These are phyloP conservation scores for Auricularia cornea DNA, from an alignment of 768 basidiomycete genomes.

Conservation along the genomic window DNA sequence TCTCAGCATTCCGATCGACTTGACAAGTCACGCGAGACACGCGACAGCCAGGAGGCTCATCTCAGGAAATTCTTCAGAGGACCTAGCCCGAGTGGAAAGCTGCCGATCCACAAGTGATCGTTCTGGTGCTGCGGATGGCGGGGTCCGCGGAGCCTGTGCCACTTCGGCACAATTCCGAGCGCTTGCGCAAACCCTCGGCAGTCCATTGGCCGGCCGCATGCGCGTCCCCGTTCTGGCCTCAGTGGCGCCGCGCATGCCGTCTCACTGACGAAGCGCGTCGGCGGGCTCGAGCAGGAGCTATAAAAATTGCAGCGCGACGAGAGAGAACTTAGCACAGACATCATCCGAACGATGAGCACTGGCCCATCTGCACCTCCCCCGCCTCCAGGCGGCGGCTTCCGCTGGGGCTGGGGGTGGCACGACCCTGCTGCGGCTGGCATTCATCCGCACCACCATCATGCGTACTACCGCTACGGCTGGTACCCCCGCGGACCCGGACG, in stretches of 20 bases:
- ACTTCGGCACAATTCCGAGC: not conserved
- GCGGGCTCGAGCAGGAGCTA: not conserved
- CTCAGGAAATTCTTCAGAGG: no score
- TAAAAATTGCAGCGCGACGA: no score
- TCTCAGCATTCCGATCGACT: no score
- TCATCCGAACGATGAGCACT: no score
- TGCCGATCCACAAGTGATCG: no score
- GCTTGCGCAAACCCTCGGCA: not conserved
- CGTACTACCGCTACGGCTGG: not conserved
- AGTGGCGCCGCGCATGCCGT: not conserved
- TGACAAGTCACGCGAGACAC: no score
- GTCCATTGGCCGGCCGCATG: not conserved
- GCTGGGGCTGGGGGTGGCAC: not conserved
- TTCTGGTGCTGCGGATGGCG: no score
- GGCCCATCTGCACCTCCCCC: no score
- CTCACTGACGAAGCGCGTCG: not conserved
- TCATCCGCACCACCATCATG: not conserved
- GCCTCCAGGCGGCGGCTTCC: not conserved
- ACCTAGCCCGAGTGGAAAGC: no score
- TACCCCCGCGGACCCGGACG: not conserved
- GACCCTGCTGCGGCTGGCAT: not conserved
- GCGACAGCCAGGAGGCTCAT: no score
- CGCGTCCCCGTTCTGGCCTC: not conserved
- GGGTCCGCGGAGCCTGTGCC: no score
- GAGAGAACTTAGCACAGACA: no score